Evolutionary conservation across 1,284 basidiomycete species (phyloP), one percentile per base, ranked within the genome.

Genomic region (Porogramme epimiltina): DNA sequence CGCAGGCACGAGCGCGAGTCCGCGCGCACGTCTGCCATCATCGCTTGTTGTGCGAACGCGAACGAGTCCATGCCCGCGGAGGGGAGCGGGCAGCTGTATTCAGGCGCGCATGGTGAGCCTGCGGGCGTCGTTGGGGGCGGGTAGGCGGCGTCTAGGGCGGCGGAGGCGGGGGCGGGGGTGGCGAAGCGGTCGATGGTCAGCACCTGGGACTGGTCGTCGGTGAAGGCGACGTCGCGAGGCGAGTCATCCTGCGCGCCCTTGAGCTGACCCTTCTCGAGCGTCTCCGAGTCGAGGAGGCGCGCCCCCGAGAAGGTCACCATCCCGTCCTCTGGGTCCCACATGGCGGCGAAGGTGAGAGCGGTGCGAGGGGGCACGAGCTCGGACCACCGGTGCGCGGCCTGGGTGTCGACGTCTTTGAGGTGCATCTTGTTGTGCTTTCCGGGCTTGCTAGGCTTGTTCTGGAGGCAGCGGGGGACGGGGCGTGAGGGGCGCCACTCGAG

Each of bases 291-390:
- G 45, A 80, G 66, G 10, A 82, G 72, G 40, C 70, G 66, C 25
- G 76, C 73, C 19, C 76, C 75, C 2, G 80, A 79, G 66, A 84
- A 84, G 22, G 77, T 76, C 55, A 82, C 73, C 62, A 82, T 74
- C 23, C 79, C 82, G 11, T 81, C 77, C 1, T 77, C 73, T 3
- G 77, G 74, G 55, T 84, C 81, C 77, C 78, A 83, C 36, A 84
- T 66, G 6, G 81, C 80, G 4, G 80, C 81, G 58, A 84, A 84
- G 9, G 77, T 80, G 55, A 84, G 70, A 2, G 76, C 80, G 23
- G 77, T 71, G 50, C 78, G 75, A 4, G 81, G 79, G 19, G 81
- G 80, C 10, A 81, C 70, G 46, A 82, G 66, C 37, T 81, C 76
- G 11, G 81, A 82, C 81, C 81, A 84, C 36, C 77, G 75, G 45